Base-by-base conservation (phyloP, 768 basidiomycete genomes). In the Suillus subaureus region DNA sequence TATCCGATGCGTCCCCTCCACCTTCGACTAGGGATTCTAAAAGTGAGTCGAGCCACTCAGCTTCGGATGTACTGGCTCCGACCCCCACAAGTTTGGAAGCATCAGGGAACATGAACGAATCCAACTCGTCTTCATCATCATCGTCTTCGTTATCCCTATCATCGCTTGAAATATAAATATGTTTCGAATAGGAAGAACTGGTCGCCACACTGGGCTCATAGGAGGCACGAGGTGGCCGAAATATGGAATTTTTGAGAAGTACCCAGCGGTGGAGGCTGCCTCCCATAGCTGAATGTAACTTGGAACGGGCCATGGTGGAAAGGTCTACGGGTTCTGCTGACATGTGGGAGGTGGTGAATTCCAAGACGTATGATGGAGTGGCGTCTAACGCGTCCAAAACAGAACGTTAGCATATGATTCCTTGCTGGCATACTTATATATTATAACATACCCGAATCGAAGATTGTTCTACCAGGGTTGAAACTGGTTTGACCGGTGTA, bases 231-330 rank as follows among this genome's bases (percentile, higher is more conserved):
- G 84, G 82, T 67, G 87, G 83, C 70, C 82, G 83, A 69, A 86
- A 78, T 68, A 93, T 84, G 37, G 90, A 92, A 76, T 94, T 94
- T 89, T 93, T 93, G 74, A 94, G 84, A 65, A 94, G 83, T 61
- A 94, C 92, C 91, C 90, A 93, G 74, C 92, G 91, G 73, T 92
- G 91, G 80, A 94, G 85, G 79, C 87, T 91, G 70, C 81, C 76
- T 64, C 83, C 83, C 71, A 85, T 75, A 72, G 86, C 89, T 69
- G 84, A 76, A 69, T 88, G 86, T 80, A 94, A 83, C 83, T 94
- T 93, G 79, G 81, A 84, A 73, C 87, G 89, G 77, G 91, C 88
- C 78, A 91, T 80, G 67, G 83, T 77, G 69, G 83, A 87, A 64
- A 93, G 79, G 72, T 81, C 83, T 64, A 80, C 70, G 70, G 71